phyloP scores from a whole-genome alignment of 257 asterid genomes.

The Salvia rosmarinus region DNA sequence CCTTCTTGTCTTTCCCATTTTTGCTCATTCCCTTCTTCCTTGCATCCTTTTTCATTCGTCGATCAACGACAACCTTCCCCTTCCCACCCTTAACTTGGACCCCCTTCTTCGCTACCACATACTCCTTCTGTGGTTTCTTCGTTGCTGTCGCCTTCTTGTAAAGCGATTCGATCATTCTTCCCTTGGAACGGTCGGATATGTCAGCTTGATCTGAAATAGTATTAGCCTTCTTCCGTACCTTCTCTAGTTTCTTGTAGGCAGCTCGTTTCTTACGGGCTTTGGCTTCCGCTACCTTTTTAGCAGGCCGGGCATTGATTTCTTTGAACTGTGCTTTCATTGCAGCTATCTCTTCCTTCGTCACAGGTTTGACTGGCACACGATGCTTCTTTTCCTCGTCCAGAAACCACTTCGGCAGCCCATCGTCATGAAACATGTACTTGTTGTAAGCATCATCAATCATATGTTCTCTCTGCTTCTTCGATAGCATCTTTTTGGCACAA shows the following conservation, averaged over 20 bases:
- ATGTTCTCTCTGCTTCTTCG: slow-evolving; percentile 80
- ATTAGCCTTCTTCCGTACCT: slow-evolving; percentile 86
- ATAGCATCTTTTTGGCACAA: slow-evolving; percentile 77
- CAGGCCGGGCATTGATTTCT: slow-evolving; percentile 90
- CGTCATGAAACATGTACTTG: slow-evolving; percentile 79
- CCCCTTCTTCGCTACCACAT: slow-evolving; percentile 93
- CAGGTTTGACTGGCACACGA: slow-evolving; percentile 70
- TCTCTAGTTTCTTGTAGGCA: slow-evolving; percentile 64
- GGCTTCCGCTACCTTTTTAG: slow-evolving; percentile 95
- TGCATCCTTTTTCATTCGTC: slow-evolving; percentile 81
- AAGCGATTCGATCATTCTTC: slow-evolving; percentile 77
- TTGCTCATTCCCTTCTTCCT: slow-evolving; percentile 61
- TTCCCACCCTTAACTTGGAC: slow-evolving; percentile 82
- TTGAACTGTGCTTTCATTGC: slow-evolving; percentile 85
- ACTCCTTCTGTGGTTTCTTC: slow-evolving; percentile 67
- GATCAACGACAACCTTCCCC: slow-evolving; percentile 90
- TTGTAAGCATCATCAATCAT: slow-evolving; percentile 90
- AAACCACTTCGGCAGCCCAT: slow-evolving; percentile 89
- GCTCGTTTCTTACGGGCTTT: slow-evolving; percentile 87
- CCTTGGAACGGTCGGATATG: slow-evolving; percentile 75
- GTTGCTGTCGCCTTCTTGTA: slow-evolving; percentile 65
- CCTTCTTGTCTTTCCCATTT: slow-evolving; percentile 62
- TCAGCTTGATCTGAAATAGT: slow-evolving; percentile 81
- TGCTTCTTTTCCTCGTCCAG: slow-evolving; percentile 77
- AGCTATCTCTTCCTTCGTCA: slow-evolving; percentile 78